phyloP scores from a whole-genome alignment of 1,139 yeast species.

The Geotrichum carabidarum region DNA sequence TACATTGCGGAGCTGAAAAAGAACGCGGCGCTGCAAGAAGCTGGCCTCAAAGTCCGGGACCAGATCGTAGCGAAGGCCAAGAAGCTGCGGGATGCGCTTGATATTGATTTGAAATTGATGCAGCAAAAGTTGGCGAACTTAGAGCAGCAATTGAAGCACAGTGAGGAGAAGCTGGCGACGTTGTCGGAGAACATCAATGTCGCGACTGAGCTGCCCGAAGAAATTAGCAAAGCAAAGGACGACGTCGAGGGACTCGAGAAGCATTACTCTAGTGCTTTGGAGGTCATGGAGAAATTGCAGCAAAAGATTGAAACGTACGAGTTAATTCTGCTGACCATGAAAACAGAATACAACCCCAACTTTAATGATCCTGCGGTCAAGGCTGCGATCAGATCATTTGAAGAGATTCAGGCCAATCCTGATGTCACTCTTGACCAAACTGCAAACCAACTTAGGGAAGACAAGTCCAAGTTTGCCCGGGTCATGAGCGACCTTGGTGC shows the following conservation, averaged over 20 bases:
- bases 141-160: not conserved
- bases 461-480: not conserved
- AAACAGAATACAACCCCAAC: conserved; percentile 71
- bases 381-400: conserved; percentile 57
- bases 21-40: conserved; percentile 21
- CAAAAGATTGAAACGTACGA: conserved; percentile 39
- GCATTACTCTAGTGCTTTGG: conserved; percentile 37
- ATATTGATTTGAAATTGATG: conserved; percentile 9
- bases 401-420: conserved; percentile 32
- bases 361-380: conserved; percentile 88
- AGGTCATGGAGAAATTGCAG: conserved; percentile 20
- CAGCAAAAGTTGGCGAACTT: conserved; percentile 4
- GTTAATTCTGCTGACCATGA: conserved; percentile 44
- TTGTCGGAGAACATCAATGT: not conserved
- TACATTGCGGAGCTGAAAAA: conserved; percentile 23
- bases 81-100: conserved; percentile 4
- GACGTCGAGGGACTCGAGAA: conserved; percentile 28
- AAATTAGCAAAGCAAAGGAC: conserved; percentile 25
- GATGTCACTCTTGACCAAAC: not conserved
- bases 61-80: conserved; percentile 21
- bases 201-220: conserved; percentile 10
- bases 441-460: not conserved
- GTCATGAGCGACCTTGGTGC: not conserved
- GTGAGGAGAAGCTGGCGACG: not conserved
- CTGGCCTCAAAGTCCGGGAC: conserved; percentile 21